Evolutionary conservation across 345 rosid genomes (phyloP).

Genomic region (Arabis alpina): DNA sequence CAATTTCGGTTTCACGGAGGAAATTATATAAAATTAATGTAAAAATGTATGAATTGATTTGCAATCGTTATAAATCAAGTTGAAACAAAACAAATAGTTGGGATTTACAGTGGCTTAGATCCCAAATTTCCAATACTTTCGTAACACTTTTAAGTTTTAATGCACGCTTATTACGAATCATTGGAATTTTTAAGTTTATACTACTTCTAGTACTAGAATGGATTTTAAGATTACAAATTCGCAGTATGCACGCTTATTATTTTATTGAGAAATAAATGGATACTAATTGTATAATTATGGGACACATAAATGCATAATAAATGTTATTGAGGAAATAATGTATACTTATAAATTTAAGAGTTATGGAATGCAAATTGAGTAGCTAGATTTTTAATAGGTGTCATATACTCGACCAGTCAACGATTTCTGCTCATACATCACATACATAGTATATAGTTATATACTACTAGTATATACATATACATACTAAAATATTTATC

Average conservation of each 20-base stretch:
- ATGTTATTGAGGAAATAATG: not conserved
- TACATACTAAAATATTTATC: too few relatives aligned
- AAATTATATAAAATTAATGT: not conserved
- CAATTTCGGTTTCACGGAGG: constrained; percentile 9
- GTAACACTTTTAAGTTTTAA: too few relatives aligned
- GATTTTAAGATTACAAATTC: too few relatives aligned
- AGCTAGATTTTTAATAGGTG: constrained; percentile 22
- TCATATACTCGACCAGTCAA: constrained; percentile 25
- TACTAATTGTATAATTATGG: too few relatives aligned
- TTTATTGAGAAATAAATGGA: too few relatives aligned
- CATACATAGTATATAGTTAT: not conserved
- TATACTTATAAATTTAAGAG: not conserved
- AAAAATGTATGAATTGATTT: not conserved
- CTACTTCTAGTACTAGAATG: too few relatives aligned
- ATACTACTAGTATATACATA: too few relatives aligned
- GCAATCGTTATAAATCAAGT: not conserved
- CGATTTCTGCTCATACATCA: constrained; percentile 28
- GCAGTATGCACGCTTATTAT: too few relatives aligned
- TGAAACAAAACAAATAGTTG: not conserved
- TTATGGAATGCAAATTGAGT: constrained; percentile 18
- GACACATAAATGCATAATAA: too few relatives aligned
- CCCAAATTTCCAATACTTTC: not conserved
- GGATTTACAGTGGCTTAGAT: not conserved
- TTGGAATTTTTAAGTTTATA: too few relatives aligned
- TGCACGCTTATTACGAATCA: too few relatives aligned